Base-by-base conservation (phyloP, 768 basidiomycete species). In the Amanita subjunquillea region DNA sequence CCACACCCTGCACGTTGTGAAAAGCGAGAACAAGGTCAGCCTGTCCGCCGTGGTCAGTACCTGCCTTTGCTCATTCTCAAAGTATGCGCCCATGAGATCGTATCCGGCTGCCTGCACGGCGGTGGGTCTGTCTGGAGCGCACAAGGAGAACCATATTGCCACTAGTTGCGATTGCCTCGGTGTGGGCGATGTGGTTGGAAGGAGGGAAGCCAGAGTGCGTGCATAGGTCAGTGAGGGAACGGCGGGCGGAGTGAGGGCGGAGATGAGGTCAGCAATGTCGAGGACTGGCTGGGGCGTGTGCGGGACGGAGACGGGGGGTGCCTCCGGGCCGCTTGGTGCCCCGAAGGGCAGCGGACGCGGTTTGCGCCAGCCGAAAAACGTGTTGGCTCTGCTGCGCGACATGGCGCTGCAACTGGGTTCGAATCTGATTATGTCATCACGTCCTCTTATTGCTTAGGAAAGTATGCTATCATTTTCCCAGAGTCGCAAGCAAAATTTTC, bases 201-300 rank as follows among this genome's bases (percentile, higher is more conserved):
- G 71, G 7, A 69, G 57, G 20, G 62, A 66, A 0, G 80, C 78
- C n/a, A 89, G 71, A 30, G 75, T 61, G 12, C 83, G 78, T 6
- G 87, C 85, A 60, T 83, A 75, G 10, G 64, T 57, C 4, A 87
- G 67, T 56, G 83, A 86, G 3, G 88, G 87, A 6, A 87, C 85
- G 5, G 74, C 68, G 23, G 78, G 74, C 1, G 85, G 85, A 3
- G 67, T 66, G 30, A 78, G 66, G 6, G 69, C 68, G 27, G 69
- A 62, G 34, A 79, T 73, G 27, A 78, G 65, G 22, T 63, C 69
- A 5, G 72, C 68, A 9, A 76, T 48, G 2, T 70, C 63, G 3
- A 64, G 29, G 6, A 63, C 56, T 27, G 66, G 59, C 34, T 60
- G 41, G 6, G 56, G 56, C 1, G 47, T 7, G 6, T 45, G 29